Conservation (phyloP, 441 rosid species). For the Iberis amara region DNA sequence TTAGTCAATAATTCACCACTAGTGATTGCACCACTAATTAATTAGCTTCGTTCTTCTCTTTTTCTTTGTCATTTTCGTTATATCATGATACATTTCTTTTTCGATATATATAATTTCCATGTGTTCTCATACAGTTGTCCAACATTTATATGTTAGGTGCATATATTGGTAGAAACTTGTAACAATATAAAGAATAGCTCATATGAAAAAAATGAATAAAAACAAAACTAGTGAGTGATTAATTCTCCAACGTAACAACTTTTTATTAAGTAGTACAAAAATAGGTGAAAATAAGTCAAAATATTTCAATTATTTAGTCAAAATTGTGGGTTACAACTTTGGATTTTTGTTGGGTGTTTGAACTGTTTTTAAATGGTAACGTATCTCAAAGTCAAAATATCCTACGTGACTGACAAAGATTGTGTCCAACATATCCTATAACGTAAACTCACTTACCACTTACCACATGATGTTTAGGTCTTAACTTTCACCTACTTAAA, state of each 20-base stretch:
- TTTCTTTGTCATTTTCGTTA: neutral
- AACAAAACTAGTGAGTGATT: slow-evolving; percentile 17
- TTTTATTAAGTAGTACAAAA: slow-evolving; percentile 11
- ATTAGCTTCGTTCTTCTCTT: neutral
- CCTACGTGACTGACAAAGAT: slow-evolving; percentile 11
- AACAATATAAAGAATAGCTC: too few species aligned
- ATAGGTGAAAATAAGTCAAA: slow-evolving; percentile 17
- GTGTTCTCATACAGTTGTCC: too few species aligned
- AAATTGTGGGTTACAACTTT: slow-evolving; percentile 16
- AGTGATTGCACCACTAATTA: slow-evolving; percentile 8
- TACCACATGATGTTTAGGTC: slow-evolving; percentile 3
- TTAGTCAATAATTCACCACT: slow-evolving; percentile 16
- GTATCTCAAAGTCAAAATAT: slow-evolving; percentile 18
- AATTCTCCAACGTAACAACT: slow-evolving; percentile 23
- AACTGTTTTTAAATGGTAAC: neutral
- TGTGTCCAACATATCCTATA: slow-evolving; percentile 18
- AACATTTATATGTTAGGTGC: slow-evolving; percentile 5
- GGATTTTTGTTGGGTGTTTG: slow-evolving; percentile 4
- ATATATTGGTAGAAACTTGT: slow-evolving; percentile 13
- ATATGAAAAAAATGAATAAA: neutral
- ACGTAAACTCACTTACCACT: slow-evolving; percentile 19
- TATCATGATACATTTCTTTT: neutral
- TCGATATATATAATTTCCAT: too few species aligned
- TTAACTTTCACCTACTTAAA: slow-evolving; percentile 15
- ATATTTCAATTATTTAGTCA: slow-evolving; percentile 20